Evolutionary conservation across 257 asterid genomes (phyloP).

Genomic region (Asclepias syriaca): DNA sequence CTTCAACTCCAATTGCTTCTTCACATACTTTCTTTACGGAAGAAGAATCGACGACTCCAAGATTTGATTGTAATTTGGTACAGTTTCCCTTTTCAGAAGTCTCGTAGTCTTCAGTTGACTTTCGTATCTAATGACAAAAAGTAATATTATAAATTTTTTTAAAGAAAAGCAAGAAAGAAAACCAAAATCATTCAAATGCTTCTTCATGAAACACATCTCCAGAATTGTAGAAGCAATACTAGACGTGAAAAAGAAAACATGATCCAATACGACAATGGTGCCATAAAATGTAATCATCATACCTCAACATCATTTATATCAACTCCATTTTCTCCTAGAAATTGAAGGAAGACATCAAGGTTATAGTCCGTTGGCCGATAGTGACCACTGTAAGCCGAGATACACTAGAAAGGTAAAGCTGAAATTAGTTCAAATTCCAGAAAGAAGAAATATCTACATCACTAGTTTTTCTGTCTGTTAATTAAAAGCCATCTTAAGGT

Average conservation of each 20-base stretch:
- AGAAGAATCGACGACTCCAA: constrained; percentile 28
- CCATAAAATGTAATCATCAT: constrained; percentile 17
- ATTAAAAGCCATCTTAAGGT: not conserved
- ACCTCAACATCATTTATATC: constrained; percentile 67
- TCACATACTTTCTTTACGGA: constrained; percentile 19
- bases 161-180: not conserved
- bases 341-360: constrained; percentile 54
- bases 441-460: not conserved
- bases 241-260: not conserved
- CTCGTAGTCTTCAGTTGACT: constrained; percentile 60
- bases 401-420: constrained; percentile 38
- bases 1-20: constrained; percentile 27
- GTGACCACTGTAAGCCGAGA: constrained; percentile 97
- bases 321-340: constrained; percentile 71
- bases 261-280: not conserved
- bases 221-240: not conserved
- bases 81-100: constrained; percentile 24
- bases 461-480: not conserved
- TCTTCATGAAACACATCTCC: not conserved
- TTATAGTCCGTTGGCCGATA: constrained; percentile 86
- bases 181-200: not conserved
- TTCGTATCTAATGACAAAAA: constrained; percentile 41
- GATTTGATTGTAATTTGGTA: constrained; percentile 12
- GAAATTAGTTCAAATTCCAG: constrained; percentile 10
- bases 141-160: not conserved